Percentiles rank a stretch among this genome's conserved stretches.
Conservation (phyloP, 768 basidiomycete species). For the Amanita muscaria region DNA sequence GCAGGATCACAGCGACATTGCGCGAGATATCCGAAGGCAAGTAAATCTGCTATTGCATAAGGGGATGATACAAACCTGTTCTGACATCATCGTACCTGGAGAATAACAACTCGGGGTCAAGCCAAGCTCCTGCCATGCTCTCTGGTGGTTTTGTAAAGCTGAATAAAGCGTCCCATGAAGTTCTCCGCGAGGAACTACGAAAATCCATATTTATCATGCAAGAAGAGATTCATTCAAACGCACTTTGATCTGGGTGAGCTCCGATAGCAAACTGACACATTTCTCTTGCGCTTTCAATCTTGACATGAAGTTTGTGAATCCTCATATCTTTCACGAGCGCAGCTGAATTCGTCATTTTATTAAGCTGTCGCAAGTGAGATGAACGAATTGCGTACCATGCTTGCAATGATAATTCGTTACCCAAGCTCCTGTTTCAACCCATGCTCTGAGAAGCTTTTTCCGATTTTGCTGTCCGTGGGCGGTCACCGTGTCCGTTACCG, state of each 20-base stretch:
- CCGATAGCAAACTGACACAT: constrained; percentile 68
- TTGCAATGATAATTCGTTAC: constrained; percentile 45
- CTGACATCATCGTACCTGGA: constrained; percentile 37
- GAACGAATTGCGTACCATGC: too few relatives aligned
- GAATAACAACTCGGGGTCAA: constrained; percentile 61
- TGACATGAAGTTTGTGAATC: constrained; percentile 36
- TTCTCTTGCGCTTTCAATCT: constrained; percentile 52
- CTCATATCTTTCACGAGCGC: constrained; percentile 35
- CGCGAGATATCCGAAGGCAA: constrained; percentile 71
- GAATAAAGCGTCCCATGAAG: constrained; percentile 32
- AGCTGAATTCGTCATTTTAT: constrained; percentile 24
- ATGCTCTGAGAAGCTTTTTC: constrained; percentile 63
- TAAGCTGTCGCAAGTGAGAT: too few relatives aligned
- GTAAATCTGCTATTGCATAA: constrained; percentile 39
- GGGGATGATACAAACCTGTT: background rate
- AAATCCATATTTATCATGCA: too few relatives aligned
- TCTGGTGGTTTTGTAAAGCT: constrained; percentile 29
- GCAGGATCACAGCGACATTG: constrained; percentile 76
- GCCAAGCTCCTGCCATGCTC: constrained; percentile 44
- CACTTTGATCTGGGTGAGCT: constrained; percentile 73
- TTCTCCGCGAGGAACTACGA: constrained; percentile 51
- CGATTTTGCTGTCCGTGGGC: constrained; percentile 42
- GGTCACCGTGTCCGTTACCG: constrained; percentile 38
- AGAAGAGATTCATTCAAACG: constrained; percentile 15
- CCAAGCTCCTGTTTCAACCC: constrained; percentile 73